Percentiles rank a stretch among this genome's conserved stretches.
Evolutionary conservation across 345 rosid genomes (phyloP).

Genomic region (Eucalyptus regnans): DNA sequence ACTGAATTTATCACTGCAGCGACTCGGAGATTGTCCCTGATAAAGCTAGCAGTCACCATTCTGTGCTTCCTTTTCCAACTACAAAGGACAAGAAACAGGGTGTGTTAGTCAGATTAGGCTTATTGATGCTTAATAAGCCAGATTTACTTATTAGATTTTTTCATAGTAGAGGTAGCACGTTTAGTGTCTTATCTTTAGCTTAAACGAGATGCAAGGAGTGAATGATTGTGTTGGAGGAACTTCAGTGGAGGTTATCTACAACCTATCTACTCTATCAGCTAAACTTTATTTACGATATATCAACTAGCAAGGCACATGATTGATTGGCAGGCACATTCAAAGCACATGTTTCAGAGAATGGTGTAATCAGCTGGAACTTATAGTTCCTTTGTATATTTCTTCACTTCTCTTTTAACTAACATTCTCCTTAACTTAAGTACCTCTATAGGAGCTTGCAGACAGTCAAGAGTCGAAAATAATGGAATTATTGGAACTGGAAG

Average conservation of each 20-base stretch:
- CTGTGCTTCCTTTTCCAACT: too few species aligned
- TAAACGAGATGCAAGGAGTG: background rate
- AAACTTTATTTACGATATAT: too few species aligned
- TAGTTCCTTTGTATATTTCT: too few species aligned
- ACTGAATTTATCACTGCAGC: too few species aligned
- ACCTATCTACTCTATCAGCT: background rate
- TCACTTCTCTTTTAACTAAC: background rate
- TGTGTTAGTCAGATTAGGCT: background rate
- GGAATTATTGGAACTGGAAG: background rate
- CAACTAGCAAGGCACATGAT: too few species aligned
- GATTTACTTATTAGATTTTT: too few species aligned
- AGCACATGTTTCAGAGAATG: too few species aligned
- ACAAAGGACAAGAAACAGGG: background rate
- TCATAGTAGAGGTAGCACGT: background rate
- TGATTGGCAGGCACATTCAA: too few species aligned
- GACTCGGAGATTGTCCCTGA: too few species aligned
- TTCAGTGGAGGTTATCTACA: background rate
- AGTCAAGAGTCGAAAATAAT: too few species aligned
- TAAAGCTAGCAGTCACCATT: too few species aligned
- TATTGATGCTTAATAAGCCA: background rate
- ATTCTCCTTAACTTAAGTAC: background rate
- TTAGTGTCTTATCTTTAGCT: background rate
- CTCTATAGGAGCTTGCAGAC: background rate
- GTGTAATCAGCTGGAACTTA: too few species aligned
- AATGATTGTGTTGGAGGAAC: background rate